Percentiles rank a stretch among this genome's conserved stretches.
Evolutionary conservation across 768 basidiomycete species (phyloP).

Genomic region (Hirschioporus abietinus): DNA sequence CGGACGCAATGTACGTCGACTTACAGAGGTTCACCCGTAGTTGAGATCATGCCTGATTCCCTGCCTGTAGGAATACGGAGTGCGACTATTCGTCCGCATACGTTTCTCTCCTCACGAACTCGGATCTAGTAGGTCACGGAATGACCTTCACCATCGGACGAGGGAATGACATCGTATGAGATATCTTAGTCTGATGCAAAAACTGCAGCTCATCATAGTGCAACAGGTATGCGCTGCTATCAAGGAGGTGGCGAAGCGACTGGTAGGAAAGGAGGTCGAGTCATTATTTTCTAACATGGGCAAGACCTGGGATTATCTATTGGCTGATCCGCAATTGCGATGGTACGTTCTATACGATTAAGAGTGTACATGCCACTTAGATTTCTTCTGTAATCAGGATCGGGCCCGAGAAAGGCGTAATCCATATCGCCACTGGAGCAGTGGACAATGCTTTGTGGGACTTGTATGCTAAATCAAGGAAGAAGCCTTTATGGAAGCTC

Average conservation of each 20-base stretch:
- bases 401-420: conserved; percentile 94
- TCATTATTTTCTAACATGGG: conserved; percentile 88
- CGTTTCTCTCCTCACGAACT: conserved; percentile 62
- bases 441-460: conserved; percentile 96
- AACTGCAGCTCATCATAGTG: conserved; percentile 13
- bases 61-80: conserved; percentile 73
- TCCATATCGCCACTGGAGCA: conserved; percentile 83
- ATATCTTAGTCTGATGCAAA: conserved; percentile 2
- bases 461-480: conserved; percentile 72
- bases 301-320: conserved; percentile 80
- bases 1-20: conserved; percentile 84
- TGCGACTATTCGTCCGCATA: conserved; percentile 97
- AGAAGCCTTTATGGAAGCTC: conserved; percentile 92
- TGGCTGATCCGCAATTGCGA: conserved; percentile 84
- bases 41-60: neutral
- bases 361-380: neutral
- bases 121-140: conserved; percentile 76
- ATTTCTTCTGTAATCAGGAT: conserved; percentile 43
- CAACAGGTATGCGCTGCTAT: conserved; percentile 77
- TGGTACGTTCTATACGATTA: conserved; percentile 47
- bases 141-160: conserved; percentile 95
- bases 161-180: conserved; percentile 82
- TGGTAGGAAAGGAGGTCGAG: conserved; percentile 79
- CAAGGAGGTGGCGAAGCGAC: conserved; percentile 68
- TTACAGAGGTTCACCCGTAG: neutral